Conservation (phyloP, 192 early-diverging fungal species). For the Geranomyces variabilis region DNA sequence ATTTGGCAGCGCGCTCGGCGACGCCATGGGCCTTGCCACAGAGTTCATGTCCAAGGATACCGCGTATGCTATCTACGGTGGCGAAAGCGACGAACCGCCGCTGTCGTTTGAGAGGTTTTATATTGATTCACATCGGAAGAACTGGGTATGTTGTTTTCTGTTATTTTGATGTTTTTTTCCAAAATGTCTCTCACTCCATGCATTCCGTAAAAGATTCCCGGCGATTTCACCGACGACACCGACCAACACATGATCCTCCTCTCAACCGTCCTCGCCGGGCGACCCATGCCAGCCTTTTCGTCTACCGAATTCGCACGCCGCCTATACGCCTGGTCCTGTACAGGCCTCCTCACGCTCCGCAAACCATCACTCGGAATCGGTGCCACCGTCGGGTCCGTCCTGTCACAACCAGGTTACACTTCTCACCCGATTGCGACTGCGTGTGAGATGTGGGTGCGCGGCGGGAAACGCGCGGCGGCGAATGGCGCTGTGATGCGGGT, state of each 20-base stretch:
- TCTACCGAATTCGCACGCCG: constrained; percentile 31
- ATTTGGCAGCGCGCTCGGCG: constrained; percentile 60
- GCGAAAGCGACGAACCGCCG: constrained; percentile 44
- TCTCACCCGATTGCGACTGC: constrained; percentile 51
- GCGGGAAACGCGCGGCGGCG: constrained; percentile 32
- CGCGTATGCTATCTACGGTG: constrained; percentile 52
- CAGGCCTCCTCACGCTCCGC: constrained; percentile 57
- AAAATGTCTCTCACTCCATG: too few relatives aligned
- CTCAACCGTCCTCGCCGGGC: neutral
- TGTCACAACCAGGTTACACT: constrained; percentile 50
- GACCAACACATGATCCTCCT: constrained; percentile 64
- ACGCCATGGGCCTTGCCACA: constrained; percentile 68
- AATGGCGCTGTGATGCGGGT: constrained; percentile 56
- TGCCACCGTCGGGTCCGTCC: constrained; percentile 50
- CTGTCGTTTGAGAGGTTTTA: constrained; percentile 31
- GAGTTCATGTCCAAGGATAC: constrained; percentile 58
- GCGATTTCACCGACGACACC: constrained; percentile 60
- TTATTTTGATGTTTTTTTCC: too few relatives aligned
- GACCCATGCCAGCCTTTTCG: too few relatives aligned
- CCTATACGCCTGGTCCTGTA: constrained; percentile 35
- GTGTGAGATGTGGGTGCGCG: constrained; percentile 39
- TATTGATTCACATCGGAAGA: constrained; percentile 44
- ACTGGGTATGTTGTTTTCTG: too few relatives aligned
- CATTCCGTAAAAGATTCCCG: constrained; percentile 17
- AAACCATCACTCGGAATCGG: constrained; percentile 65